These are phyloP conservation scores for Paraleonurus japonicus DNA, from an alignment of 257 asterid species.

Conservation along the genomic window DNA sequence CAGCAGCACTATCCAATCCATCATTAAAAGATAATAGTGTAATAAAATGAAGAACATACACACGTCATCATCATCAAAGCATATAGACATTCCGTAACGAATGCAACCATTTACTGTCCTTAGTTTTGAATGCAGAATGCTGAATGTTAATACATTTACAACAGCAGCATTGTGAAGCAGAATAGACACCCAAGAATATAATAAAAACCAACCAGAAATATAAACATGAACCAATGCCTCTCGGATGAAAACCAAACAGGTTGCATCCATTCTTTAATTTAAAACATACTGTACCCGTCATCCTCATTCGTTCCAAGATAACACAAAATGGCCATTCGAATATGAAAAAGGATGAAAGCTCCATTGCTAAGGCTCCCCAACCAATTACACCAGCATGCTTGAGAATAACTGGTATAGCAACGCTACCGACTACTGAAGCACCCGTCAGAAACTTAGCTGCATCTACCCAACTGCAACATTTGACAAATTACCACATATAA, in stretches of 20 bases:
- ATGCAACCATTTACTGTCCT: slow-evolving; percentile 5
- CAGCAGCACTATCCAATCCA: no score
- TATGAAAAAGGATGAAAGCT: slow-evolving; percentile 71
- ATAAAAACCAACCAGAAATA: background rate
- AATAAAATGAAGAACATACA: no score
- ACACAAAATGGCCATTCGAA: slow-evolving; percentile 66
- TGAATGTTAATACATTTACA: slow-evolving; percentile 30
- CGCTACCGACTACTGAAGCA: slow-evolving; percentile 82
- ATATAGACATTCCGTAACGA: background rate
- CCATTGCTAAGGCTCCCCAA: slow-evolving; percentile 97
- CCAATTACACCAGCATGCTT: slow-evolving; percentile 90
- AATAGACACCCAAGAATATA: background rate
- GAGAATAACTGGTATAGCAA: slow-evolving; percentile 81
- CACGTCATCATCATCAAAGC: no score
- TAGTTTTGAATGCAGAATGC: slow-evolving; percentile 6
- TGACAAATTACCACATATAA: slow-evolving; percentile 15
- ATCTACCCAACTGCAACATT: slow-evolving; percentile 68
- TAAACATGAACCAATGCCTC: slow-evolving; percentile 15
- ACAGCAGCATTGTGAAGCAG: background rate
- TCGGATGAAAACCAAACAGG: background rate
- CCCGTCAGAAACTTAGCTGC: slow-evolving; percentile 88
- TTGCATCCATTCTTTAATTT: slow-evolving; percentile 18
- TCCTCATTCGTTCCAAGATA: slow-evolving; percentile 52
- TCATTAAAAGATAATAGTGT: no score
- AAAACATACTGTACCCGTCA: slow-evolving; percentile 60